These are phyloP conservation scores for Capronia coronata DNA, from an alignment of 2,329 filamentous ascomycete species.

Conservation along the genomic window DNA sequence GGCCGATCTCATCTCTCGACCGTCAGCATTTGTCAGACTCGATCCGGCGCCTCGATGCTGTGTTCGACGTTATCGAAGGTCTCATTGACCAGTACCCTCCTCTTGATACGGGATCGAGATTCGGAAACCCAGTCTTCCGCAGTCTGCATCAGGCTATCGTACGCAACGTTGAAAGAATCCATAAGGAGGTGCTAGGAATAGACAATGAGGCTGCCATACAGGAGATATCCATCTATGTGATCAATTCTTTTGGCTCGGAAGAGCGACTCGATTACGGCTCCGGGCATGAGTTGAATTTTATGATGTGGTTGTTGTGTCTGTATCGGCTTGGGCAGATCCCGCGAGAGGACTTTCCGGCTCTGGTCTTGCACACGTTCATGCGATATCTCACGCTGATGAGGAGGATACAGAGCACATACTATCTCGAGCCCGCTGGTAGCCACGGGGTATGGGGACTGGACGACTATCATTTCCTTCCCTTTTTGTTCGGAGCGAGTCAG, in stretches of 20 bases:
- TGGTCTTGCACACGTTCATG: slow-evolving; percentile 72
- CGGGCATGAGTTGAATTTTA: slow-evolving; percentile 94
- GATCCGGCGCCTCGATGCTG: slow-evolving; percentile 58
- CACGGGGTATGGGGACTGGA: slow-evolving; percentile 98
- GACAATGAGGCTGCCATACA: slow-evolving; percentile 48
- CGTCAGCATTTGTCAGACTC: slow-evolving; percentile 54
- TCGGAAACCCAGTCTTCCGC: slow-evolving; percentile 89
- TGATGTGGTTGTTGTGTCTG: slow-evolving; percentile 92
- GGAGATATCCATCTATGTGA: slow-evolving; percentile 74
- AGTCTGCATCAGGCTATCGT: slow-evolving; percentile 59
- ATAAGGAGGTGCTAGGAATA: slow-evolving; percentile 37
- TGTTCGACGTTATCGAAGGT: slow-evolving; percentile 63
- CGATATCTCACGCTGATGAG: slow-evolving; percentile 85
- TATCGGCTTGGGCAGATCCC: slow-evolving; percentile 67
- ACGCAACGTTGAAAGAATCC: slow-evolving; percentile 37
- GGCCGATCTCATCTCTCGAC: slow-evolving; percentile 56
- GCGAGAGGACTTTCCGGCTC: slow-evolving; percentile 59
- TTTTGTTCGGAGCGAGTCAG: slow-evolving; percentile 89
- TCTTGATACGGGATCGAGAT: slow-evolving; percentile 81
- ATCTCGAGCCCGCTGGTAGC: slow-evolving; percentile 91
- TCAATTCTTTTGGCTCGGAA: slow-evolving; percentile 77
- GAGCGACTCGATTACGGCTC: slow-evolving; percentile 92
- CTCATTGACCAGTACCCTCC: slow-evolving; percentile 67
- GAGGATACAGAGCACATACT: slow-evolving; percentile 81
- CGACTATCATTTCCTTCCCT: slow-evolving; percentile 95